Evolutionary conservation across 2,329 filamentous ascomycete species (phyloP), one percentile per base, ranked within the genome.

Genomic region (Fusarium pininemorale): DNA sequence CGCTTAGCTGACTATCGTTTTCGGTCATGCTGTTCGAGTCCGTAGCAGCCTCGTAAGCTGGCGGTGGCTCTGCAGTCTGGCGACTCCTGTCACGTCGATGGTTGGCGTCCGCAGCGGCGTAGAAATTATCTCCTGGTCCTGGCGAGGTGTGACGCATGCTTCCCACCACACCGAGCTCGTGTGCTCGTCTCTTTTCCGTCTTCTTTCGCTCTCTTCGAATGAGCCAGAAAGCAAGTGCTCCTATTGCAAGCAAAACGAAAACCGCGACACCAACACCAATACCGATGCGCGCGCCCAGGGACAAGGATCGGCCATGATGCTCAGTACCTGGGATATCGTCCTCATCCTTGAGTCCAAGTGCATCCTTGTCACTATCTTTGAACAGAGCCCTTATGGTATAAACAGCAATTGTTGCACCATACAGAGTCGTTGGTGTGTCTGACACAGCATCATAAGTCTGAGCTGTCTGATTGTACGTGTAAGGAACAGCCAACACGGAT

Each of bases 301-400:
- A 78, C n/a, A 83, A 47, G 6, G 69, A 54, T 9, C 73, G 55
- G 16, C 55, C 35, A 11, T 74, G 47, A 32, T 63, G 55, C 7
- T 76, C 70, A 9, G 63, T 63, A 6, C 79, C 74, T 32, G 65
- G 65, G 26, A 80, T 79, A 8, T 81, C 77, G 20, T 80, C 77
- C 28, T 82, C 79, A 39, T 83, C 80, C 8, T 80, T 78, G 2
- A 83, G 66, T 15, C 82, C 81, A 9, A 84, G 74, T 16, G 73
- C 70, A 37, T 77, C 76, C 55, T 81, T 82, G 63, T 84, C 82
- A 13, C 73, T 73, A n/a, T 81, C 80, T 48, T 79, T 79, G 65
- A 83, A 84, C n/a, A 83, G 77, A 7, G 82, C 82, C 24, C 79
- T 79, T 39, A 84, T 81, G 10, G 80, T 81, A 62, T 82, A 80